Conservation (phyloP, 2,329 filamentous ascomycete species). For the Colletotrichum liriopes region DNA sequence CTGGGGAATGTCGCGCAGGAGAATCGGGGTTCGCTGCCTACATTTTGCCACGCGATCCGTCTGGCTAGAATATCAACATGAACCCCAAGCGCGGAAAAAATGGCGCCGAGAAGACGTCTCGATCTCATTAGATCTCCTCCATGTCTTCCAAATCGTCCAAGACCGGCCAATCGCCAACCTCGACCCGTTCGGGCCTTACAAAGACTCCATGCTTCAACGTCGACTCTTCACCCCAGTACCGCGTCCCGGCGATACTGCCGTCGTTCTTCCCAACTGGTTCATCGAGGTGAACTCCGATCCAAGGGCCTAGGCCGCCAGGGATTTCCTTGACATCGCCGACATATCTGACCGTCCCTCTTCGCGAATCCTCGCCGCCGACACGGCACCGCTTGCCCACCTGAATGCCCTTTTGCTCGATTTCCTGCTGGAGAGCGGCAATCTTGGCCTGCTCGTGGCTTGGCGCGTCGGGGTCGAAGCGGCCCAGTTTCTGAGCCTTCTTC, state of each 20-base stretch:
- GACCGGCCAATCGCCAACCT: conserved; percentile 80
- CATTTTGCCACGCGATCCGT: conserved; percentile 13
- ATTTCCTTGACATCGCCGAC: conserved; percentile 84
- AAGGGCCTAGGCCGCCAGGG: conserved; percentile 73
- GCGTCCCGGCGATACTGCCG: conserved; percentile 75
- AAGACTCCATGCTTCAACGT: conserved; percentile 82
- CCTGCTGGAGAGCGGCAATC: conserved; percentile 76
- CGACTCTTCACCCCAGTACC: conserved; percentile 80
- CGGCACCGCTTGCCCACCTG: conserved; percentile 75
- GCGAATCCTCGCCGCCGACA: conserved; percentile 76
- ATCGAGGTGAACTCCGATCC: conserved; percentile 83
- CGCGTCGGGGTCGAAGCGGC: conserved; percentile 92
- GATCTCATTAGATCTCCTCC: conserved; percentile 74
- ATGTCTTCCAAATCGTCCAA: conserved; percentile 84
- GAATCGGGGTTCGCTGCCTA: conserved; percentile 19
- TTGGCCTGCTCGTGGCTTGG: conserved; percentile 82
- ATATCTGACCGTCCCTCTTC: conserved; percentile 80
- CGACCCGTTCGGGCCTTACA: conserved; percentile 83
- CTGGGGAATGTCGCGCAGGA: conserved; percentile 34
- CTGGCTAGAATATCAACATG: not conserved
- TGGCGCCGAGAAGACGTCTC: conserved; percentile 17
- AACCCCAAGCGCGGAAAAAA: conserved; percentile 26
- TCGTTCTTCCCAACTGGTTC: conserved; percentile 89
- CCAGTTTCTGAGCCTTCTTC: conserved; percentile 97
- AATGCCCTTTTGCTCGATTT: conserved; percentile 80